Base-by-base conservation (phyloP, 2,329 filamentous ascomycete species). In the Bipolaris zeicola region DNA sequence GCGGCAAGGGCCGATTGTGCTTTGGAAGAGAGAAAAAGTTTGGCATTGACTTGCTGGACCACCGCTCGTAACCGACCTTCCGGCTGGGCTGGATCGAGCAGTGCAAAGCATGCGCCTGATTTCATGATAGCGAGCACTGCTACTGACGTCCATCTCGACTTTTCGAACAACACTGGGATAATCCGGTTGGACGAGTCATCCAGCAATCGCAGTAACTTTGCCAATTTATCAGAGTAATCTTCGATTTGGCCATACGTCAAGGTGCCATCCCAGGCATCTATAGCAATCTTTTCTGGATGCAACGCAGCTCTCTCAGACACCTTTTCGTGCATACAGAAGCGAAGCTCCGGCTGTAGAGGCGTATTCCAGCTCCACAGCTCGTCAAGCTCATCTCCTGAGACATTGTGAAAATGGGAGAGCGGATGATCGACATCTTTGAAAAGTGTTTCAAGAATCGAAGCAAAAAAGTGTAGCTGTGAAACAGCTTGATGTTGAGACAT, bases 361-460 rank as follows among this genome's bases (percentile, higher is more conserved):
- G 78, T 68, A 43, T 82, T 83, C 79, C 80, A 82, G 3, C 66
- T 65, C 81, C 82, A 83, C 41, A 83, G 76, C 20, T 79, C 69
- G 14, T 76, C 64, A 3, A 81, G 63, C 52, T 83, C 81, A n/a
- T 68, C 69, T 70, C 63, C 51, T 6, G 55, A 67, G 20, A 70
- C 64, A 3, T 57, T 53, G 6, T 62, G 46, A 34, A 74, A 52
- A 16, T 51, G n/a, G 2, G 63, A 53, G 14, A 71, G 54, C 0
- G 58, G 48, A 26, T 50, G 52, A 36, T 64, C 58, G 16, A 57
- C 51, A 31, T 63, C 52, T 39, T 33, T 56, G 20, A 83, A 77
- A 45, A 83, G 60, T 53, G 58, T 66, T 55, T 64, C 62, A 53
- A 75, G 57, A 34, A 71, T 73, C 28, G 53, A 77, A 46, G 73